Evolutionary conservation across 768 basidiomycete genomes (phyloP), one percentile per base, ranked within the genome.

Genomic region (Chalciporus pseudorubinellus): DNA sequence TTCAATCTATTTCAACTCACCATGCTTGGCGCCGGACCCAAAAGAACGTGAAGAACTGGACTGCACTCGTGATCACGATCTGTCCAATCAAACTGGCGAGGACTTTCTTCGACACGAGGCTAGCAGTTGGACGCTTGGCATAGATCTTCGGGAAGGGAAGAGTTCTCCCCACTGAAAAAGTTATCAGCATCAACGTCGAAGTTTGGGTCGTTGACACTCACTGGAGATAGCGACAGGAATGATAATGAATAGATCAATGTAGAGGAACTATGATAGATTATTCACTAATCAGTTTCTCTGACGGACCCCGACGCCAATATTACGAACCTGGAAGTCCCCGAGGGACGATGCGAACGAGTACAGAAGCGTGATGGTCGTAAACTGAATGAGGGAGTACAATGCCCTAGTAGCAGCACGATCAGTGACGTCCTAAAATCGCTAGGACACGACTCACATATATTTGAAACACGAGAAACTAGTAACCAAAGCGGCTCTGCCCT

Each of bases 401-500:
- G 97, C 97, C 95, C 95, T 98, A 26, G 6, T 26, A 26, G 60
- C 16, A 57, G 33, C 40, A 48, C 47, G 44, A 45, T 66, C 38
- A 57, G 59, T 29, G 24, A 6, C 20, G 22, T 40, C 20, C 28
- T 26, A 11, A n/a, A 19, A 44, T 38, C 19, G 41, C 26, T 36
- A 31, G 36, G 13, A 40, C 28, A 14, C 5, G 31, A 76, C 91
- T 70, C 60, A 95, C 95, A 99, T 99, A 64, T 98, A 99, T 71
- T 99, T 99, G 84, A 99, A 99, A 73, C 95, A 98, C 59, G 93
- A 95, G 72, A 99, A 99, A 68, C 93, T 95, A 1, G 97, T 98
- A 47, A 97, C 95, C 47, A 99, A 76, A 1, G 97, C 95, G 8
- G 93, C 92, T 39, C 97, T 79, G 8, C 97, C 97, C 65, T 99